Percentiles rank a stretch among this genome's conserved stretches.
Conservation (phyloP, 345 rosid species). For the Pugionium cornutum region DNA sequence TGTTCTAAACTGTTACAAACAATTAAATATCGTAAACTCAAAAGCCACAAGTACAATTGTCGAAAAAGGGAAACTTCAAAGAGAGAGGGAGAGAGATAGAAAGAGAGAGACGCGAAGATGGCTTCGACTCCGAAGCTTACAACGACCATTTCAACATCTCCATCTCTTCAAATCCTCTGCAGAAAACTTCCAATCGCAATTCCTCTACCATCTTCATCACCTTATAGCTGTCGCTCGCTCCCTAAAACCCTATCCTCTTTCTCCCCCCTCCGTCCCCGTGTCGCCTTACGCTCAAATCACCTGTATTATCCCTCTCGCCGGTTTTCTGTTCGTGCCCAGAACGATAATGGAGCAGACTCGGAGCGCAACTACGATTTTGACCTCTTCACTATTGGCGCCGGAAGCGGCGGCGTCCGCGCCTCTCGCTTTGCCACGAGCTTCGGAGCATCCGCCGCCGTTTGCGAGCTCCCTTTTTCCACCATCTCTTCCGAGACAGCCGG, state of each 20-base stretch:
- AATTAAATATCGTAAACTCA: slow-evolving; percentile 4
- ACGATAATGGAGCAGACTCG: slow-evolving; percentile 63
- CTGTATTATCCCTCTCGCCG: slow-evolving; percentile 38
- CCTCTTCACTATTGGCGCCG: slow-evolving; percentile 96
- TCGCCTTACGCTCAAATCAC: slow-evolving; percentile 35
- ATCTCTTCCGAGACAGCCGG: slow-evolving; percentile 90
- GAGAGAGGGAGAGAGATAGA: neutral
- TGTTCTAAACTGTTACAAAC: neutral
- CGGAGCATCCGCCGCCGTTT: slow-evolving; percentile 89
- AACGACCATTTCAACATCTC: slow-evolving; percentile 48
- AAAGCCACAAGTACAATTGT: neutral
- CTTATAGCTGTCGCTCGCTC: slow-evolving; percentile 35
- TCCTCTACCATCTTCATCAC: slow-evolving; percentile 30
- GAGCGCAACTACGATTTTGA: slow-evolving; percentile 73
- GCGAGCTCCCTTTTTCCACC: slow-evolving; percentile 92
- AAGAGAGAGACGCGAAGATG: slow-evolving; percentile 32
- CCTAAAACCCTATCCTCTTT: slow-evolving; percentile 46
- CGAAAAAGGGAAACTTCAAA: neutral
- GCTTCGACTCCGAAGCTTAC: slow-evolving; percentile 69
- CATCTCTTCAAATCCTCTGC: slow-evolving; percentile 49
- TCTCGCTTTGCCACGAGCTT: slow-evolving; percentile 85
- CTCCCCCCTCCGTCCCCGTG: slow-evolving; percentile 29
- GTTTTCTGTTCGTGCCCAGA: slow-evolving; percentile 51
- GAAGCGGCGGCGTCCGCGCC: slow-evolving; percentile 96
- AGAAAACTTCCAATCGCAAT: slow-evolving; percentile 42